Percentiles rank a stretch among this genome's conserved stretches.
Conservation (phyloP, 2,329 filamentous ascomycete species). For the Diaporthe sp. region DNA sequence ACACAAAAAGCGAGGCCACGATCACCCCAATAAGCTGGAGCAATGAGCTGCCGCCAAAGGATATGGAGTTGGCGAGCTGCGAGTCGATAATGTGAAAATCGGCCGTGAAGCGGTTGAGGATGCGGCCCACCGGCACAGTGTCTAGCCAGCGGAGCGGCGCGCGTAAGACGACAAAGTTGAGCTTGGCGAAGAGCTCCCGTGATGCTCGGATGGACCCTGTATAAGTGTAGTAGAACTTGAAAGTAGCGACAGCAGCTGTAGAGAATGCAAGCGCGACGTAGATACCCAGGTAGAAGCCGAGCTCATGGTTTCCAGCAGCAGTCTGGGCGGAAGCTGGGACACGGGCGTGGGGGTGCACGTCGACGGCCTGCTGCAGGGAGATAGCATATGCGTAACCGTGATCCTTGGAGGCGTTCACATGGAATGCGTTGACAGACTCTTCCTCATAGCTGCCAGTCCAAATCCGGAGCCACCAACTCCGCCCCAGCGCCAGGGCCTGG, state of each 20-base stretch:
- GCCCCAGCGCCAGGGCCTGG: conserved; percentile 68
- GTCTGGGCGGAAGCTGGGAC: conserved; percentile 40
- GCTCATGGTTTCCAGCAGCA: conserved; percentile 51
- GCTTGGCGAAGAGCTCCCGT: conserved; percentile 74
- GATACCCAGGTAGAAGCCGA: conserved; percentile 76
- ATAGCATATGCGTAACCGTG: conserved; percentile 61
- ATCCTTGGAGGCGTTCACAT: conserved; percentile 48
- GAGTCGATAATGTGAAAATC: conserved; percentile 84
- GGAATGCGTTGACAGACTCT: conserved; percentile 45
- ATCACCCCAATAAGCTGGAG: conserved; percentile 77
- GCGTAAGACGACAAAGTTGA: conserved; percentile 77
- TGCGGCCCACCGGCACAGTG: conserved; percentile 81
- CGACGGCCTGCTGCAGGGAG: conserved; percentile 60
- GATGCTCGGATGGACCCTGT: conserved; percentile 77
- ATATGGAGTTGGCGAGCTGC: conserved; percentile 73
- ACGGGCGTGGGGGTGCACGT: conserved; percentile 55
- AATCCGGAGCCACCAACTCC: conserved; percentile 75
- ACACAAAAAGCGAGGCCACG: conserved; percentile 77
- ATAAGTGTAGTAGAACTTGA: conserved; percentile 75
- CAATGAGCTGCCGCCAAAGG: conserved; percentile 70
- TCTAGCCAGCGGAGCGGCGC: conserved; percentile 86
- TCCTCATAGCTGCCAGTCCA: conserved; percentile 68
- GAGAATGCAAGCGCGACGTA: conserved; percentile 74
- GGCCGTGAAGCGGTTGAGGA: conserved; percentile 83
- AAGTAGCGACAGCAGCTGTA: conserved; percentile 71